Conservation (phyloP, 768 basidiomycete genomes). For the Naganishia onofrii region DNA sequence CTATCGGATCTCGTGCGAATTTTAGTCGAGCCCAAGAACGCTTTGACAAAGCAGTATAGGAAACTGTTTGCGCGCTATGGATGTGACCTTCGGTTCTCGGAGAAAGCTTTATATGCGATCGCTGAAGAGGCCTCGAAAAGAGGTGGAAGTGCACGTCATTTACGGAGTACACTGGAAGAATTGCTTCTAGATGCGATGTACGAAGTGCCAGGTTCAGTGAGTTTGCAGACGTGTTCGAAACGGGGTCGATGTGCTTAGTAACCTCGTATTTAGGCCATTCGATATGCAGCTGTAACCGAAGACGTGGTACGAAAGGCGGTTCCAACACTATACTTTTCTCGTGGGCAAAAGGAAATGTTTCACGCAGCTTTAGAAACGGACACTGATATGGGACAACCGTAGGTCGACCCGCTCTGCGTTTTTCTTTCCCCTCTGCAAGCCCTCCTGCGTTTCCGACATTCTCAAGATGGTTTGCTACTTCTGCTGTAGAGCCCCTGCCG, state of each 20-base stretch:
- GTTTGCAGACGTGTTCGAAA: conserved; percentile 4
- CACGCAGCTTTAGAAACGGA: conserved; percentile 43
- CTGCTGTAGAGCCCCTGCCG: conserved; percentile 7
- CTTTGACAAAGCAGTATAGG: conserved; percentile 83
- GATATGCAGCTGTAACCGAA: conserved; percentile 77
- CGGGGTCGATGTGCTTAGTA: not conserved
- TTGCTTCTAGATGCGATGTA: conserved; percentile 88
- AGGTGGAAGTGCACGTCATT: conserved; percentile 84
- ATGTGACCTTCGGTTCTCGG: conserved; percentile 82
- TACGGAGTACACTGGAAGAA: conserved; percentile 84
- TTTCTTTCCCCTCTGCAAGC: not conserved
- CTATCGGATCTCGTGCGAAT: conserved; percentile 81
- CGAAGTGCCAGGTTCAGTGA: conserved; percentile 49
- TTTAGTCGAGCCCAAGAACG: conserved; percentile 86
- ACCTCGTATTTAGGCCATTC: conserved; percentile 60
- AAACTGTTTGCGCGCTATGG: conserved; percentile 79
- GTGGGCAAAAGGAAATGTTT: conserved; percentile 45
- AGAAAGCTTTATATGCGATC: conserved; percentile 72
- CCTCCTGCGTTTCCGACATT: not conserved
- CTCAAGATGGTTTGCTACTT: conserved; percentile 25
- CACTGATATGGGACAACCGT: conserved; percentile 24
- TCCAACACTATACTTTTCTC: conserved; percentile 70
- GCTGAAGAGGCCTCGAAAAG: conserved; percentile 73
- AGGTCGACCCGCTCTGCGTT: conserved; percentile 17
- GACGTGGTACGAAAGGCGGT: conserved; percentile 65